Percentiles rank a stretch among this genome's conserved stretches.
These are phyloP conservation scores for Penicillium hesseltinei DNA, from an alignment of 2,329 filamentous ascomycete genomes.

Conservation along the genomic window DNA sequence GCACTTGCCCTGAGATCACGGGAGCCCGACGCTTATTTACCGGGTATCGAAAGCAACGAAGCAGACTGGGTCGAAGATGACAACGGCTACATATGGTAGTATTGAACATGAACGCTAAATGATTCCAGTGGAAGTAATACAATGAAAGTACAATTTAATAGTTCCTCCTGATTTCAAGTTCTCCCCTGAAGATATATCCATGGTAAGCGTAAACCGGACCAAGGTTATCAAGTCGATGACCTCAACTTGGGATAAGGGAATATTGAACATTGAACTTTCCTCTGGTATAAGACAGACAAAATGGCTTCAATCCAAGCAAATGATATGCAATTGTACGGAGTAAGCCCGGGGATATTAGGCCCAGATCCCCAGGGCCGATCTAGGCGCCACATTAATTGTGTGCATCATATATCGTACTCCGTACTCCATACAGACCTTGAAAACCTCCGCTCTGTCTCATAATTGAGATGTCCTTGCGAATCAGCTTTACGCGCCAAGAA, in stretches of 20 bases:
- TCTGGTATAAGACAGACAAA: background rate
- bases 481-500: constrained; percentile 18
- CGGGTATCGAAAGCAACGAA: too few relatives aligned
- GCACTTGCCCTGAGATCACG: too few relatives aligned
- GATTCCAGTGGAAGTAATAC: too few relatives aligned
- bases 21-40: too few relatives aligned
- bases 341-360: background rate
- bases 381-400: background rate
- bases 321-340: background rate
- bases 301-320: too few relatives aligned
- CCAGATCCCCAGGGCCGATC: background rate
- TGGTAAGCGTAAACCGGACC: background rate
- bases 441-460: constrained; percentile 1
- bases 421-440: background rate
- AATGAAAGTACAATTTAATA: too few relatives aligned
- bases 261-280: background rate
- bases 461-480: constrained; percentile 7
- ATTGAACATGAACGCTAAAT: too few relatives aligned
- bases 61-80: too few relatives aligned
- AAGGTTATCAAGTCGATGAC: background rate
- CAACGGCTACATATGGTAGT: too few relatives aligned
- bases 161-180: too few relatives aligned
- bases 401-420: background rate
- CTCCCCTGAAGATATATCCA: background rate
- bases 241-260: background rate